Evolutionary conservation across 2,329 filamentous ascomycete genomes (phyloP).

Genomic region (Cytospora piceicola): DNA sequence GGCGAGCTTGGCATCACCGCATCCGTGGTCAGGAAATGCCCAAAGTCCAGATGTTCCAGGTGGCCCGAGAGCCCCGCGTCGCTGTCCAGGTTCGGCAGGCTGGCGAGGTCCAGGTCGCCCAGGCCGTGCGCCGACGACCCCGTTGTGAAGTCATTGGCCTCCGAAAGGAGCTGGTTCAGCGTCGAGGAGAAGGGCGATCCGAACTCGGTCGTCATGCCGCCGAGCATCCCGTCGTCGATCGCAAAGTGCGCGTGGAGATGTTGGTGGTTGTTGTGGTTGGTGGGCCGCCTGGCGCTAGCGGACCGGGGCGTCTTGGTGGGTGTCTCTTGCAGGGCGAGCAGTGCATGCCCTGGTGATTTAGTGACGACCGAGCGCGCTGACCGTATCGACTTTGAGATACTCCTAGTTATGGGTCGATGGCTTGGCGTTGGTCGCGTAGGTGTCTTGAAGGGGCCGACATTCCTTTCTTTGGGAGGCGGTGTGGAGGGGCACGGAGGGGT

Average conservation of each 20-base stretch:
- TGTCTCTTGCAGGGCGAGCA: conserved; percentile 49
- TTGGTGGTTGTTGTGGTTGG: conserved; percentile 39
- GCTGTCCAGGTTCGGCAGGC: conserved; percentile 45
- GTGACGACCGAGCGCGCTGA: conserved; percentile 46
- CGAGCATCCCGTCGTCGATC: conserved; percentile 37
- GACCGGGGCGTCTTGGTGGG: conserved; percentile 50
- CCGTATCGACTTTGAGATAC: conserved; percentile 60
- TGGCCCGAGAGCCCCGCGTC: conserved; percentile 37
- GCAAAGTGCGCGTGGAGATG: conserved; percentile 41
- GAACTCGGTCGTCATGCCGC: conserved; percentile 35
- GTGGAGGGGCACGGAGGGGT: conserved; percentile 58
- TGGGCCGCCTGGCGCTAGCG: conserved; percentile 43
- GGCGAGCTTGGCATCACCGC: conserved; percentile 54
- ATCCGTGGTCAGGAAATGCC: conserved; percentile 53
- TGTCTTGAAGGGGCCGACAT: conserved; percentile 60
- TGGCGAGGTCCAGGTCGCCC: conserved; percentile 49
- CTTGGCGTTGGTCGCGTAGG: conserved; percentile 65
- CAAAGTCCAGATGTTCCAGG: conserved; percentile 49
- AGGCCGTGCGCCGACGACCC: conserved; percentile 44
- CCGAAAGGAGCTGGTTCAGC: conserved; percentile 66
- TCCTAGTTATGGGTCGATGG: conserved; percentile 64
- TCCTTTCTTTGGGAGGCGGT: conserved; percentile 54
- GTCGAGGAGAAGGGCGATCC: conserved; percentile 66
- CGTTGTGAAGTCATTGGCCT: conserved; percentile 52
- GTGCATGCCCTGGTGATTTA: conserved; percentile 49